These are phyloP conservation scores for Candida germanica DNA, from an alignment of 805 yeast species.

Conservation along the genomic window DNA sequence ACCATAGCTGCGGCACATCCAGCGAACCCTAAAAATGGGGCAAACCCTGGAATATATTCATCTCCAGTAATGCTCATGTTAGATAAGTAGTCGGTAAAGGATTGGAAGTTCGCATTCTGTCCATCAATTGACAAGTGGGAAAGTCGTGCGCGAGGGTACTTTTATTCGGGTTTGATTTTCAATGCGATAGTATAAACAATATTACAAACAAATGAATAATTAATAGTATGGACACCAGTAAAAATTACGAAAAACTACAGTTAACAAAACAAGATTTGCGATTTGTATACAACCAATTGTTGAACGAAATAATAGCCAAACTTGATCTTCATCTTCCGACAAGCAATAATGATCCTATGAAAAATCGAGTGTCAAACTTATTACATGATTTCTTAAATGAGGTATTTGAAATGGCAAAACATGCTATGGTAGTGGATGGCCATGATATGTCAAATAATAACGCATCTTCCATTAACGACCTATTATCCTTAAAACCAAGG, in stretches of 20 bases:
- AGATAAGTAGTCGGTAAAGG: background rate
- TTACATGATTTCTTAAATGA: conserved; percentile 48
- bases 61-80: conserved; percentile 24
- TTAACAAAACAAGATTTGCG: conserved; percentile 53
- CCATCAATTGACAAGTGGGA: no score
- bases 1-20: conserved; percentile 95
- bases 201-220: no score
- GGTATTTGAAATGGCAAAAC: conserved; percentile 55
- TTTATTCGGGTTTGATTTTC: no score
- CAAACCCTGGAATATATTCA: conserved; percentile 84
- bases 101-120: background rate
- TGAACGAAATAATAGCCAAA: conserved; percentile 40
- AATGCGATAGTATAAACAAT: background rate
- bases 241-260: conserved; percentile 41
- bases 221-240: conserved; percentile 2
- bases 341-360: conserved; percentile 43
- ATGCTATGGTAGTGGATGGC: conserved; percentile 60
- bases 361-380: conserved; percentile 38
- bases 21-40: conserved; percentile 97
- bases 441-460: conserved; percentile 23
- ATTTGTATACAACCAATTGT: conserved; percentile 44
- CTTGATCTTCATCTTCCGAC: conserved; percentile 49
- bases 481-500: conserved; percentile 25
- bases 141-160: no score
- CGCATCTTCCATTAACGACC: conserved; percentile 20